Percentiles rank a stretch among this genome's conserved stretches.
phyloP scores from a whole-genome alignment of 129 eudicot species.

The Smallanthus sonchifolius region DNA sequence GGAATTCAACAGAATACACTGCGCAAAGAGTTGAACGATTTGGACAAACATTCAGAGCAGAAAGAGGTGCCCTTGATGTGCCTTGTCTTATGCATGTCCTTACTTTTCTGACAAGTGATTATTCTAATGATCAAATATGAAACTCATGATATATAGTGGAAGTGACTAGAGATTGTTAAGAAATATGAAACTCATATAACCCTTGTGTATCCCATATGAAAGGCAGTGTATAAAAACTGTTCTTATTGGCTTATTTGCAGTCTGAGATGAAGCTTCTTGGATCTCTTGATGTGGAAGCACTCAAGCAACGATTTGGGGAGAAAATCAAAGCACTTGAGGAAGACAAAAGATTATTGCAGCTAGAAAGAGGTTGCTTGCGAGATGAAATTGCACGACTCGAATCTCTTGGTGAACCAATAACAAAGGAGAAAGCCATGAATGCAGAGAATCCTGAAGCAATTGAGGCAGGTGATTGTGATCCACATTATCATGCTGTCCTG shows the following conservation, averaged over 20 bases:
- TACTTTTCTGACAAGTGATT: conserved; percentile 2
- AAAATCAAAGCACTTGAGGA: conserved; percentile 79
- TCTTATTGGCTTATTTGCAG: conserved; percentile 36
- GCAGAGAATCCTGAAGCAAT: conserved; percentile 69
- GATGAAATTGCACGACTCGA: conserved; percentile 70
- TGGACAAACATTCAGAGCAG: conserved; percentile 64
- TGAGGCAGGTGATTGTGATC: conserved; percentile 73
- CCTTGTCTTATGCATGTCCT: conserved; percentile 7
- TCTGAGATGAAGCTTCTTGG: conserved; percentile 79
- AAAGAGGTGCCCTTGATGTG: conserved; percentile 60
- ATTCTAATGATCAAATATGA: not conserved
- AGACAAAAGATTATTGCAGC: conserved; percentile 86
- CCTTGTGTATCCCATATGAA: not conserved
- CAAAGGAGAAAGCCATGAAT: conserved; percentile 62
- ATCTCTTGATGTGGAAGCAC: conserved; percentile 63
- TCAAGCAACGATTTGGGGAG: conserved; percentile 75
- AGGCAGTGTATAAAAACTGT: not conserved
- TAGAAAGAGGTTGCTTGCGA: conserved; percentile 68
- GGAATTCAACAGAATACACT: conserved; percentile 56
- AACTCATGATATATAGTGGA: not conserved
- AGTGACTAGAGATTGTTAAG: not conserved
- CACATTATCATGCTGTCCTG: conserved; percentile 14
- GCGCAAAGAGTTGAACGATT: conserved; percentile 64
- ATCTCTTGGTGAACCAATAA: conserved; percentile 57
- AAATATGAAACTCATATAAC: not conserved